Evolutionary conservation across 2,329 filamentous ascomycete genomes (phyloP).

Genomic region (Paraphaeosphaeria minitans): DNA sequence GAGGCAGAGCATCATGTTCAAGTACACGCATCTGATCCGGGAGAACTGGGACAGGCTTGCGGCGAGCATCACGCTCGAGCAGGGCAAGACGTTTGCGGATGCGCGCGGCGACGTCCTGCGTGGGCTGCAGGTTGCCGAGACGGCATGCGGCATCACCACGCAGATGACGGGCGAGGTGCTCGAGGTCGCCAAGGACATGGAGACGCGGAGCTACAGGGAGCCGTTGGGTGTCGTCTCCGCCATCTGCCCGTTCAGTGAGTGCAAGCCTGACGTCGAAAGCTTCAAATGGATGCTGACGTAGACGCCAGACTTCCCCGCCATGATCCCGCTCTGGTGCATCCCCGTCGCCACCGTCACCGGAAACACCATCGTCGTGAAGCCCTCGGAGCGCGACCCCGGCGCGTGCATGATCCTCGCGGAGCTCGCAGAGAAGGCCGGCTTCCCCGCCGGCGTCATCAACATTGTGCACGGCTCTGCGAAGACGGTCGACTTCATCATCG

Average conservation of each 20-base stretch:
- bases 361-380: constrained; percentile 85
- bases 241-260: constrained; percentile 84
- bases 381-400: constrained; percentile 82
- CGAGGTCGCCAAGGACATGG: constrained; percentile 89
- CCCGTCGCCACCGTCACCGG: constrained; percentile 83
- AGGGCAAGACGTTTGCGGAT: constrained; percentile 87
- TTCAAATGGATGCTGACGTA: constrained; percentile 28
- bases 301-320: constrained; percentile 77
- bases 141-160: constrained; percentile 78
- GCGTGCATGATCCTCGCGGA: constrained; percentile 85
- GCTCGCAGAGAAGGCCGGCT: constrained; percentile 78
- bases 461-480: constrained; percentile 80
- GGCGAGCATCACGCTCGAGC: constrained; percentile 83
- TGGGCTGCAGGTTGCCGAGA: constrained; percentile 84
- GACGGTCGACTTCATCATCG: constrained; percentile 85
- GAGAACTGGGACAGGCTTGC: constrained; percentile 86
- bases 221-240: constrained; percentile 80
- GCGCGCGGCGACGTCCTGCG: constrained; percentile 81
- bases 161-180: constrained; percentile 82
- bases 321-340: constrained; percentile 92
- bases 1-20: constrained; percentile 86
- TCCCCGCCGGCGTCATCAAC: constrained; percentile 82
- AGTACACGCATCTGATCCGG: constrained; percentile 77
- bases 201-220: constrained; percentile 81
- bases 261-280: background rate